Percentiles rank a stretch among this genome's conserved stretches.
phyloP scores from a whole-genome alignment of 208 protist species.

The Crithidia bombi region DNA sequence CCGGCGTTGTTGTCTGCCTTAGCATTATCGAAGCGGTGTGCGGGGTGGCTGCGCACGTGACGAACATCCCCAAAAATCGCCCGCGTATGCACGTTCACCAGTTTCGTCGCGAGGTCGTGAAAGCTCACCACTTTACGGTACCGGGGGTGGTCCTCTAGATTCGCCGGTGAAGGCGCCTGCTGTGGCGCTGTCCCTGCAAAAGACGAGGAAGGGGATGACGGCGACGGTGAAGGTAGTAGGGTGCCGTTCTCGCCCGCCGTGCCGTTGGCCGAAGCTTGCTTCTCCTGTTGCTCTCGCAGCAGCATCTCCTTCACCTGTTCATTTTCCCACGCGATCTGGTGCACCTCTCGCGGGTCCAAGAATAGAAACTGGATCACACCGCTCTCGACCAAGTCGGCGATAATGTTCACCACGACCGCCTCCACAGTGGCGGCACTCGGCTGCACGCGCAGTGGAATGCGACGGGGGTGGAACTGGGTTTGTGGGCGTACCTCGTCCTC shows the following conservation, averaged over 20 bases:
- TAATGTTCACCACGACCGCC: conserved; percentile 23
- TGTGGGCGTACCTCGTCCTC: conserved; percentile 27
- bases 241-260: background rate
- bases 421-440: conserved; percentile 17
- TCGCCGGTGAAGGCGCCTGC: background rate
- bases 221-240: background rate
- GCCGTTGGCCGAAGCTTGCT: background rate
- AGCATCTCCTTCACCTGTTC: conserved; percentile 17
- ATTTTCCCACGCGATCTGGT: conserved; percentile 18
- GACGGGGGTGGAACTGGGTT: conserved; percentile 21
- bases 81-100: conserved; percentile 19
- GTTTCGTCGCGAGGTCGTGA: conserved; percentile 21
- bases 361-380: conserved; percentile 29
- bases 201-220: background rate
- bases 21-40: background rate
- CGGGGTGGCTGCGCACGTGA: background rate
- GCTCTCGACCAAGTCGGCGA: conserved; percentile 16
- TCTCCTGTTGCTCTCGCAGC: conserved; percentile 10
- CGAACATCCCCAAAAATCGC: conserved; percentile 14
- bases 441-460: conserved; percentile 19
- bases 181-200: background rate
- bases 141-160: conserved; percentile 21
- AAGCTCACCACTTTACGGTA: conserved; percentile 31
- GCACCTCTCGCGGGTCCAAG: conserved; percentile 16
- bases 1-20: background rate